A percentile compares a stretch with the other conserved stretches of the same genome.
Conservation (phyloP, 2,329 filamentous ascomycete species). For the Hypocreales sp. region DNA sequence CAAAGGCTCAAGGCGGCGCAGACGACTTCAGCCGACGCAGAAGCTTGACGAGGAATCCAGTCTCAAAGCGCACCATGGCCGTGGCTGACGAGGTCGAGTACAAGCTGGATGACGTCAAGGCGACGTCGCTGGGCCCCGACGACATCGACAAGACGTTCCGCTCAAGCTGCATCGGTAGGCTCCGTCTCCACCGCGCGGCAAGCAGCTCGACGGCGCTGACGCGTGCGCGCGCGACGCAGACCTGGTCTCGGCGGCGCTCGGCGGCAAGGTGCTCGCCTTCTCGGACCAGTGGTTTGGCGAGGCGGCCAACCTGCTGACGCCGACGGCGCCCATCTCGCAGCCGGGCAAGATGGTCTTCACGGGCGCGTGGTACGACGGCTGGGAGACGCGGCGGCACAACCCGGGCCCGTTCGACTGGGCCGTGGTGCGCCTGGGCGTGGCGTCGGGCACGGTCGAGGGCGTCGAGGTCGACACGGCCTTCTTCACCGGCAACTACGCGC, state of each 20-base stretch:
- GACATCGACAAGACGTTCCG: slow-evolving; percentile 47
- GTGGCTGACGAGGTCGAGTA: slow-evolving; percentile 34
- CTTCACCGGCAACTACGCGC: slow-evolving; percentile 73
- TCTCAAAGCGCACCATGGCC: no score
- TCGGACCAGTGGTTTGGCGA: slow-evolving; percentile 58
- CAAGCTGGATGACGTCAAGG: slow-evolving; percentile 37
- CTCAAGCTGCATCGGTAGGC: slow-evolving; percentile 44
- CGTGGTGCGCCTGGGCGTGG: slow-evolving; percentile 48
- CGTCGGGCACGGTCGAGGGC: slow-evolving; percentile 56
- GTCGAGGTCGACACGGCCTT: slow-evolving; percentile 70
- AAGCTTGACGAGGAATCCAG: no score
- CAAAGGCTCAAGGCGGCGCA: no score
- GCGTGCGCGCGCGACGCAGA: slow-evolving; percentile 21
- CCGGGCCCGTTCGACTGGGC: slow-evolving; percentile 50
- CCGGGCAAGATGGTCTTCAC: slow-evolving; percentile 54
- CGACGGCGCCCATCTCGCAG: slow-evolving; percentile 45
- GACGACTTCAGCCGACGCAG: no score
- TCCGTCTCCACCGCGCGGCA: slow-evolving; percentile 2
- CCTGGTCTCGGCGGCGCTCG: slow-evolving; percentile 43
- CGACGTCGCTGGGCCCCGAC: slow-evolving; percentile 29
- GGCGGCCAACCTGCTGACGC: slow-evolving; percentile 46
- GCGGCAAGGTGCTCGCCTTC: slow-evolving; percentile 47
- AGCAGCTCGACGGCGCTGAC: no score
- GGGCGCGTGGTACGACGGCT: slow-evolving; percentile 57
- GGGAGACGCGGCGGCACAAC: slow-evolving; percentile 55